Percentiles rank a stretch among this genome's conserved stretches.
These are phyloP conservation scores for Prunus padus DNA, from an alignment of 306 rosid species.

Conservation along the genomic window DNA sequence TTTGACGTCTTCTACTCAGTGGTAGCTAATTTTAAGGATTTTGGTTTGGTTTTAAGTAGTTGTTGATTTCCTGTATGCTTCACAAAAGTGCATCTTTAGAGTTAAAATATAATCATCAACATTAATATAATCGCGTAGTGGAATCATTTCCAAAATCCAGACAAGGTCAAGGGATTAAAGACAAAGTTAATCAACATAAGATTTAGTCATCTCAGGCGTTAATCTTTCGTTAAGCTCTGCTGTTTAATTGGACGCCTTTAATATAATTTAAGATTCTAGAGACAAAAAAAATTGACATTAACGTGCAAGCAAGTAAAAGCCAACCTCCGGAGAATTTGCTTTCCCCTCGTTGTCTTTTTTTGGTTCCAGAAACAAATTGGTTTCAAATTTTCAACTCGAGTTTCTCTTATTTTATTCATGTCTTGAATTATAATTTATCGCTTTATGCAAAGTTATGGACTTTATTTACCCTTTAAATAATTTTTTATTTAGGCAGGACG, in stretches of 20 bases:
- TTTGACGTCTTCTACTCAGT: background rate
- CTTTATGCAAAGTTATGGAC: background rate
- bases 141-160: background rate
- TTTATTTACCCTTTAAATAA: background rate
- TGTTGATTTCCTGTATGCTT: background rate
- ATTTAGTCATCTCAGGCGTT: background rate
- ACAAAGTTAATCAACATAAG: background rate
- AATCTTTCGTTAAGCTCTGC: background rate
- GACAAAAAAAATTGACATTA: background rate
- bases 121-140: background rate
- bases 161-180: background rate
- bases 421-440: conserved; percentile 10
- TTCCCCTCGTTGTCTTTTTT: background rate
- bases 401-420: conserved; percentile 10
- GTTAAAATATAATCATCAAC: background rate
- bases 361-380: conserved; percentile 1
- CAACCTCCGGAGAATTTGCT: background rate
- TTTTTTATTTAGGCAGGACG: background rate
- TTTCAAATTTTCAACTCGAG: conserved; percentile 4
- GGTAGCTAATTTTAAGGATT: background rate
- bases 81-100: background rate
- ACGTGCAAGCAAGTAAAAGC: conserved; percentile 8
- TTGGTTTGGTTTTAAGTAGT: background rate
- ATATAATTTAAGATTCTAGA: background rate
- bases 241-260: background rate